Conservation (phyloP, 129 eudicot genomes). For the Escallonia rubra region DNA sequence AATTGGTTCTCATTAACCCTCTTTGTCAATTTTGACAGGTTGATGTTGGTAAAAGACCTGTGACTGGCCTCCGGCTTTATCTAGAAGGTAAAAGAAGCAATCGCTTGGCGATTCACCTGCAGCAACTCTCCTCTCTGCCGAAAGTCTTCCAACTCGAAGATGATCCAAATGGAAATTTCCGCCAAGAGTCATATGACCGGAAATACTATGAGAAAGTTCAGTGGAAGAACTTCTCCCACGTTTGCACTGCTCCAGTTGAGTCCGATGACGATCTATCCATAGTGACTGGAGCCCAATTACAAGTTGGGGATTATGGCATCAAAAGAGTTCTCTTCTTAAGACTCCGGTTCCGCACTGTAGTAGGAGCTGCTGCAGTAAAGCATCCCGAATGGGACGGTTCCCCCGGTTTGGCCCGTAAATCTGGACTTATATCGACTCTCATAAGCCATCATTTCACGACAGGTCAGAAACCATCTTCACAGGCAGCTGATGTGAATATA, state of each 20-base stretch:
- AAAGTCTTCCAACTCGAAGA: constrained; percentile 41
- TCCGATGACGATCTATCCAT: constrained; percentile 54
- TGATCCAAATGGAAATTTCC: constrained; percentile 19
- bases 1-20: no score
- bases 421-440: constrained; percentile 56
- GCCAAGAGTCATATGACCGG: constrained; percentile 23
- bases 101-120: constrained; percentile 68
- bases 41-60: constrained; percentile 54
- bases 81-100: constrained; percentile 67
- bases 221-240: constrained; percentile 73
- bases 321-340: constrained; percentile 51
- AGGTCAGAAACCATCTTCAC: constrained; percentile 44
- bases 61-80: constrained; percentile 65
- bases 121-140: constrained; percentile 65
- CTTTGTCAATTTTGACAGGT: constrained; percentile 27
- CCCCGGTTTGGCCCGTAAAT: constrained; percentile 44
- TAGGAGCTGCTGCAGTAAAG: constrained; percentile 54
- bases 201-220: constrained; percentile 69
- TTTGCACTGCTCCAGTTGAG: constrained; percentile 66
- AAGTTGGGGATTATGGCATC: constrained; percentile 52
- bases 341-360: constrained; percentile 55
- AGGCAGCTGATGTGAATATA: constrained; percentile 35
- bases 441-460: constrained; percentile 32
- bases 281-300: constrained; percentile 71
- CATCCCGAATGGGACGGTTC: constrained; percentile 84